Evolutionary conservation across 2,329 filamentous ascomycete genomes (phyloP).

Genomic region (Trichoderma atroviride): DNA sequence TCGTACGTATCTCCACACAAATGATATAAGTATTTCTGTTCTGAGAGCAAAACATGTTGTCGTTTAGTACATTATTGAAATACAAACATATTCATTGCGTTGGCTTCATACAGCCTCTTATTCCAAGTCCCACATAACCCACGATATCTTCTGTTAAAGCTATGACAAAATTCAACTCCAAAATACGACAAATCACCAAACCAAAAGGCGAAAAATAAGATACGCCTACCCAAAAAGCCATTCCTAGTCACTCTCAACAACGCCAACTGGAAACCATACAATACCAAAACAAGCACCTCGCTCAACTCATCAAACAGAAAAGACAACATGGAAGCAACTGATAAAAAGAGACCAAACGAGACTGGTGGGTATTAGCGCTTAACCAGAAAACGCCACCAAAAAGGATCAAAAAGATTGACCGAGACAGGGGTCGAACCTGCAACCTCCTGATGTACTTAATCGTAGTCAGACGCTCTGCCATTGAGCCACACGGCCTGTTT

Average conservation of each 20-base stretch:
- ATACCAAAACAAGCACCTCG: conserved; percentile 6
- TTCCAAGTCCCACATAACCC: neutral
- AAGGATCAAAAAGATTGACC: conserved; percentile 22
- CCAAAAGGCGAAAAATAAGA: neutral
- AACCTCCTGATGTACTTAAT: conserved; percentile 26
- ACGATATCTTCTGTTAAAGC: neutral
- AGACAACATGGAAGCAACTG: neutral
- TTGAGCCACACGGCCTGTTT: conserved; percentile 26
- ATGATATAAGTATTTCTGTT: neutral
- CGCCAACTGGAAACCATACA: neutral
- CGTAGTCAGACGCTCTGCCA: conserved; percentile 27
- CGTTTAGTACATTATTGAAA: neutral
- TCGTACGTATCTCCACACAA: neutral
- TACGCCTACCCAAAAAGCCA: neutral
- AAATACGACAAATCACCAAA: neutral
- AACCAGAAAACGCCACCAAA: neutral
- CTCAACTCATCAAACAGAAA: neutral
- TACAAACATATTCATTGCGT: neutral
- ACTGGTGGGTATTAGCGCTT: neutral
- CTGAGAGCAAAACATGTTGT: neutral
- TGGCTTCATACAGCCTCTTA: neutral
- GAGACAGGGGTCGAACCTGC: conserved; percentile 27
- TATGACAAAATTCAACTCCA: neutral
- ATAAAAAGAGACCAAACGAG: neutral
- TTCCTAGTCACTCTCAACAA: neutral